Conservation (phyloP, 768 basidiomycete genomes). For the Tulasnella sp. region DNA sequence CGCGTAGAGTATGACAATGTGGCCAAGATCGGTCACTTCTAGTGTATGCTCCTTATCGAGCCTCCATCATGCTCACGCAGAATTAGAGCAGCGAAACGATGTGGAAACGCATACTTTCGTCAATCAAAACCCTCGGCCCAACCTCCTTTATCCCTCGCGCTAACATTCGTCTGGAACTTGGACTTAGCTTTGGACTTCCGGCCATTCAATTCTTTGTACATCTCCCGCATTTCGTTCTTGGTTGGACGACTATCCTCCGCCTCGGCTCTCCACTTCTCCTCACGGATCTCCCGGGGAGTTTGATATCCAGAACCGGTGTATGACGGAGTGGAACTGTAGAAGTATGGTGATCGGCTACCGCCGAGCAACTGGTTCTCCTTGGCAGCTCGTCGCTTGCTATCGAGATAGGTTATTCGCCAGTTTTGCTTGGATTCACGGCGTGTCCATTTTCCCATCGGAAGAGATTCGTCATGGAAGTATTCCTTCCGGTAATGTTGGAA, state of each 20-base stretch:
- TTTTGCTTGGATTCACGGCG: slow-evolving; percentile 88
- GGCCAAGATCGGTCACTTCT: too few species aligned
- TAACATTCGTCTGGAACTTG: slow-evolving; percentile 45
- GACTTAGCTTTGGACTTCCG: slow-evolving; percentile 65
- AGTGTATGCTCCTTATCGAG: too few species aligned
- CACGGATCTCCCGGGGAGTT: slow-evolving; percentile 65
- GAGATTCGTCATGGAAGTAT: slow-evolving; percentile 66
- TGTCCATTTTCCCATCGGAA: slow-evolving; percentile 81
- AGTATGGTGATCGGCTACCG: too few species aligned
- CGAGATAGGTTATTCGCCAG: slow-evolving; percentile 35
- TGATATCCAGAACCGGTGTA: slow-evolving; percentile 46
- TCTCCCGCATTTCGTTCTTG: slow-evolving; percentile 77
- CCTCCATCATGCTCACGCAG: background rate
- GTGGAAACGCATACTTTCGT: too few species aligned
- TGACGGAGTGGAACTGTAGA: slow-evolving; percentile 32
- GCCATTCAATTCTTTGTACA: slow-evolving; percentile 84
- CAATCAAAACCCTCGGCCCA: slow-evolving; percentile 39
- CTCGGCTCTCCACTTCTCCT: slow-evolving; percentile 58
- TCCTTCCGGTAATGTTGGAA: slow-evolving; percentile 85
- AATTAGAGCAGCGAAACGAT: background rate
- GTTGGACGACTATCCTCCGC: slow-evolving; percentile 43
- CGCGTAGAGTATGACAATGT: too few species aligned
- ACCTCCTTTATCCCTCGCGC: slow-evolving; percentile 65
- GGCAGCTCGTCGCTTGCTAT: slow-evolving; percentile 26
- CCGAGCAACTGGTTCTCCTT: background rate